Conservation (phyloP, 345 rosid genomes). For the Moringa oleifera region DNA sequence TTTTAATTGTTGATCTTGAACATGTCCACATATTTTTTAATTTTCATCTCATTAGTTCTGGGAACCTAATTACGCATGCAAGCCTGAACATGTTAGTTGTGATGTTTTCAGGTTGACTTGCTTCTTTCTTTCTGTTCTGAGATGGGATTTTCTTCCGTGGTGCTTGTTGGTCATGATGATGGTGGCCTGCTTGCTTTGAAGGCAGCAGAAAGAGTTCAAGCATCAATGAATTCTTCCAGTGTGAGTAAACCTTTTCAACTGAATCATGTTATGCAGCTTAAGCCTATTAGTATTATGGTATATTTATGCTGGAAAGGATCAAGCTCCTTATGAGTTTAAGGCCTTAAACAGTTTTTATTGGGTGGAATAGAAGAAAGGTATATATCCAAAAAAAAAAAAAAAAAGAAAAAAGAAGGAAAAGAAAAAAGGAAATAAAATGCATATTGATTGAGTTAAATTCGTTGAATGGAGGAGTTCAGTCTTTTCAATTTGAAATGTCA, state of each 20-base stretch:
- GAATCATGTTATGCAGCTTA: background rate
- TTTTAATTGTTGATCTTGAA: background rate
- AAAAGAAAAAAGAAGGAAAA: too few species aligned
- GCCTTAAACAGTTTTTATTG: too few species aligned
- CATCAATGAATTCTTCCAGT: conserved; percentile 45
- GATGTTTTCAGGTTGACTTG: conserved; percentile 70
- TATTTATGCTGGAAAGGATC: background rate
- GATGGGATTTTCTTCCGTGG: conserved; percentile 89
- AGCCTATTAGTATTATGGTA: background rate
- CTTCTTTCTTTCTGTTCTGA: conserved; percentile 87
- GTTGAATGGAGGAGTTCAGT: background rate
- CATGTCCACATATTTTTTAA: too few species aligned
- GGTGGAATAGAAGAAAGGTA: too few species aligned
- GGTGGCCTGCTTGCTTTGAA: conserved; percentile 91
- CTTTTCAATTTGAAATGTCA: background rate
- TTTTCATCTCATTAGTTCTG: background rate
- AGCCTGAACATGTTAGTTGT: conserved; percentile 8
- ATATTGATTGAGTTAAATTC: too few species aligned
- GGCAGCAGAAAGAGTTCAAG: conserved; percentile 63
- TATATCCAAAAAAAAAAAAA: too few species aligned
- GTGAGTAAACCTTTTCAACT: conserved; percentile 31
- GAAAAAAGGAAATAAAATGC: too few species aligned
- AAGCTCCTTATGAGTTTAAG: background rate
- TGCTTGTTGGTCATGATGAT: conserved; percentile 94
- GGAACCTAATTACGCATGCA: conserved; percentile 9